Base-by-base conservation (phyloP, 495 filamentous ascomycete species). In the Trichoderma gamsii region DNA sequence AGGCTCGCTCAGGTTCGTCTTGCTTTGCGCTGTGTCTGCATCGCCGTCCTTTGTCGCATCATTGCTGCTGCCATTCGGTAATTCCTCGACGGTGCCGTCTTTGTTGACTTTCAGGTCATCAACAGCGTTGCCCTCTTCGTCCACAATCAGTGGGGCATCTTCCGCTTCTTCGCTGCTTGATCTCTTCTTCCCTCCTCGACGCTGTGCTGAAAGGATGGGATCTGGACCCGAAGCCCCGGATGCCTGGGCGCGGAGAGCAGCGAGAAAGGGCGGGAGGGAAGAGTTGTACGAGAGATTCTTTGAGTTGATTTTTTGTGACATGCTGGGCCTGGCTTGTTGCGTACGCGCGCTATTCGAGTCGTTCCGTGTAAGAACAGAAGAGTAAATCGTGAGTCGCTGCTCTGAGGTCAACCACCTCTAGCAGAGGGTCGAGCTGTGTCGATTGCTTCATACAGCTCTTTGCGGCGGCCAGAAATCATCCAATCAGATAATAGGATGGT, bases 201-300 rank as follows among this genome's bases (percentile, higher is more conserved):
- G 74, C 0, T 72, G 74, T n/a, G 73, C 76, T 0, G 80, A 76
- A 52, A 83, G 76, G 70, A 81, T 77, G 0, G 81, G 79, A 67
- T 84, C 79, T 7, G 79, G 79, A 0, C 70, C 68, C 70, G 69
- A 68, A 18, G 73, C 73, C 8, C 69, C 61, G 7, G 72, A 69
- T 4, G 75, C 70, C 32, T 82, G 75, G n/a, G 80, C 80, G 65
- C 75, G 81, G 12, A 86, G 79, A 8, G 78, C 77, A 41, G 80
- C 81, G 46, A 86, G 82, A 72, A 86, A 86, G 35, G 84, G 84
- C 12, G 84, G 84, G 23, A 84, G 81, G 12, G 76, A 71, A 25
- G 68, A 69, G 68, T 78, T 76, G 79, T 85, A 86, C 56, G 79
- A 74, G 25, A 86, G 80, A 75, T 85, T 85, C 68, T 85, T 86